A percentile compares a stretch with the other conserved stretches of the same genome.
phyloP scores from a whole-genome alignment of 2,329 filamentous ascomycete genomes.

The Basipetospora chlamydospora region DNA sequence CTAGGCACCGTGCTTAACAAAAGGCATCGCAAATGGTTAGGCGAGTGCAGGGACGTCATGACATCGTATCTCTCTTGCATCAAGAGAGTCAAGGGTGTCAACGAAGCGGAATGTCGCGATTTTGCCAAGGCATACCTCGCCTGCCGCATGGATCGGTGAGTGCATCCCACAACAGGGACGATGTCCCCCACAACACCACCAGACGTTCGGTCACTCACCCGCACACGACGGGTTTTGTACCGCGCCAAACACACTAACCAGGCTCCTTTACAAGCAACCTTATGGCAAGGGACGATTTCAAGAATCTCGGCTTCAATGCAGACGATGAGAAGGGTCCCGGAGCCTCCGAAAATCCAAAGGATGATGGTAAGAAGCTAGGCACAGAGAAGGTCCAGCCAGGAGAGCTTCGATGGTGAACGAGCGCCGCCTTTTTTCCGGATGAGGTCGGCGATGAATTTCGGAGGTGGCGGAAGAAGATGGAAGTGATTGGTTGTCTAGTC shows the following conservation, averaged over 20 bases:
- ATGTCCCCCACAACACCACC: too few species aligned
- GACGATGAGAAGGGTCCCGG: conserved; percentile 13
- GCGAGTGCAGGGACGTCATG: conserved; percentile 89
- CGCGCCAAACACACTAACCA: background rate
- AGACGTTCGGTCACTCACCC: too few species aligned
- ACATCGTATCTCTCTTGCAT: conserved; percentile 73
- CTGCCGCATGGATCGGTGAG: conserved; percentile 90
- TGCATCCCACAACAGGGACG: too few species aligned
- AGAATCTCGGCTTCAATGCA: conserved; percentile 79
- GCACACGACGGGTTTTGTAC: background rate
- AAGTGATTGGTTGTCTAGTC: background rate
- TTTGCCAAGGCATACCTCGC: conserved; percentile 78
- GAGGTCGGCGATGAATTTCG: too few species aligned
- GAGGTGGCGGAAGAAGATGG: background rate
- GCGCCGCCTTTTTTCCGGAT: background rate
- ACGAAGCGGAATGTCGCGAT: conserved; percentile 71
- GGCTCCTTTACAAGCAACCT: conserved; percentile 67
- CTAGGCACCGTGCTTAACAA: too few species aligned
- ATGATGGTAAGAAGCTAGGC: conserved; percentile 15
- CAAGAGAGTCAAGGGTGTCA: conserved; percentile 68
- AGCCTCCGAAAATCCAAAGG: conserved; percentile 8
- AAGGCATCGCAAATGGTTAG: too few species aligned
- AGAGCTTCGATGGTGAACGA: conserved; percentile 19
- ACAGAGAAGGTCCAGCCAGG: conserved; percentile 15
- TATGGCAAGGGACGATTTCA: conserved; percentile 92